Evolutionary conservation across 2,329 filamentous ascomycete species (phyloP), one percentile per base, ranked within the genome.

Genomic region (Verticillium zaregamsianum): DNA sequence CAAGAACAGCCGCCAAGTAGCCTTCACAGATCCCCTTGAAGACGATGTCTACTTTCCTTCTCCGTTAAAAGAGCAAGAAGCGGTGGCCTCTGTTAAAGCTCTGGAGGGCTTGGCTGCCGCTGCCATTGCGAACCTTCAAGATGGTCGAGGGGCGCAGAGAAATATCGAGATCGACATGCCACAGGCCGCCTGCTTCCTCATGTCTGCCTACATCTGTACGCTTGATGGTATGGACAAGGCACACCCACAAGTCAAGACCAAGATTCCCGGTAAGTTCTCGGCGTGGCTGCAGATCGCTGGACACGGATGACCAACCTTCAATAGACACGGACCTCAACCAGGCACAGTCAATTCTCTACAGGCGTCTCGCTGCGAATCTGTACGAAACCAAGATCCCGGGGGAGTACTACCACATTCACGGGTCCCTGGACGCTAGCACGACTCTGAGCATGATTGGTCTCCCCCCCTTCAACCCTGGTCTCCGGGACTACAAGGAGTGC

Each of bases 401-500:
- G 25, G 79, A 86, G 67, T 90, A 83, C 67, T 90, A 87, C 69
- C 87, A 90, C 69, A 86, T 90, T 25, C 87, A 90, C 70, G 87
- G 87, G 57, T 90, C 87, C 1, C 73, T 90, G 5, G 86, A 89
- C 67, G 87, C 87, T 15, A 84, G 82, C 49, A 85, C 80, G 25
- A 87, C 86, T 0, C 74, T 90, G 57, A 79, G 83, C 63, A 89
- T 89, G 86, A 80, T 90, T 63, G 86, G 86, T 0, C 74, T 90
- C 23, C 82, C 86, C 55, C 78, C 84, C 3, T 79, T 85, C 63
- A 76, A 82, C n/a, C 81, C 86, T 6, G 82, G 83, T 61, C 68
- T 88, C 62, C 86, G 80, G 9, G 79, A 81, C 57, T 84, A 86
- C 66, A 74, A 77, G 59, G 76, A 83, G 55, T 82, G 82, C 66